Base-by-base conservation (phyloP, 805 yeast genomes). In the Kregervanrija pseudodelftensis region DNA sequence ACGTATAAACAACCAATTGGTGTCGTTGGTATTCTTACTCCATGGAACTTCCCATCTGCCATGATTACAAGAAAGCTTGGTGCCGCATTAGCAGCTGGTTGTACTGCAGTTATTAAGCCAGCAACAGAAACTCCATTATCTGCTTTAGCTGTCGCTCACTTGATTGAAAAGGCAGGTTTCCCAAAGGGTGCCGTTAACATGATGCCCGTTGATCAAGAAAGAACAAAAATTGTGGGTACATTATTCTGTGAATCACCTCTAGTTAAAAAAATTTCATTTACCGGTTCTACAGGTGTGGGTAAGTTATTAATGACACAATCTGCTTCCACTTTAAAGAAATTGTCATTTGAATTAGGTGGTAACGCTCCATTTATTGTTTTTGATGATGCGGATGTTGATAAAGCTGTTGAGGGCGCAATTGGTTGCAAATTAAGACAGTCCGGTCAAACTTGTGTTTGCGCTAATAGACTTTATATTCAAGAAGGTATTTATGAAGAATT, bases 21-120 rank as follows among this genome's bases (percentile, higher is more conserved):
- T 8, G 89, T 82, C 1, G 82, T 85, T 53, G 90, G 89, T 9
- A 76, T 85, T 43, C 61, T 85, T 55, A 82, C 91, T 3, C 93
- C 93, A 3, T 85, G 93, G 93, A 85, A 85, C 63, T 85, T 85
- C 63, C 95, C 95, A 3, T 65, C 79, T 16, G 86, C 90, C 3
- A 83, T 82, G 90, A 80, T 82, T 49, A 73, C 88, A 5, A 68
- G 89, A 51, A 83, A 83, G 58, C 64, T 80, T 42, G 90, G 84
- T 15, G 88, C 91, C 31, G 88, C 87, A 2, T 57, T 82, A 30
- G 90, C 93, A 13, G 84, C 85, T 12, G 95, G 93, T 1, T 84
- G 91, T 62, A 78, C 91, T 5, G 66, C 82, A 3, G 86, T 85
- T 8, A 69, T 85, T 53, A 85, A 84, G 64, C 93, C 93, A 1